These are phyloP conservation scores for Sphaceloma murrayae DNA, from an alignment of 2,329 filamentous ascomycete genomes.

Conservation along the genomic window DNA sequence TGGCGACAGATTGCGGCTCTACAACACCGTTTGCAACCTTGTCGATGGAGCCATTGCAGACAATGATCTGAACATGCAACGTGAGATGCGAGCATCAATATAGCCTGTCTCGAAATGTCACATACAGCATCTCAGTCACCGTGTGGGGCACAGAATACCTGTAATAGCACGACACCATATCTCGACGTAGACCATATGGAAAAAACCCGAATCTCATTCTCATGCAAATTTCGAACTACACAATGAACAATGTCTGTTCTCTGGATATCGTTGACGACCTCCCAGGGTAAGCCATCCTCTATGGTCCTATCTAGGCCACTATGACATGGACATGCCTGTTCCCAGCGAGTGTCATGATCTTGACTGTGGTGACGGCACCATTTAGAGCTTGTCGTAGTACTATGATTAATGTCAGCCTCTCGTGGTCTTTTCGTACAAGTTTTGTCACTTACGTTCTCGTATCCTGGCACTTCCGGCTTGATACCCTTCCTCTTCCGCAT, in stretches of 20 bases:
- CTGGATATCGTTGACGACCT: slow-evolving; percentile 16
- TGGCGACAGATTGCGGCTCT: too few species aligned
- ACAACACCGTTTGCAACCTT: too few species aligned
- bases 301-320: slow-evolving; percentile 9
- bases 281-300: slow-evolving; percentile 2
- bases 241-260: slow-evolving; percentile 15
- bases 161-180: too few species aligned
- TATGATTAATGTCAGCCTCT: slow-evolving; percentile 39
- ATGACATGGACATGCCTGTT: slow-evolving; percentile 9
- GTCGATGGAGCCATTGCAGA: too few species aligned
- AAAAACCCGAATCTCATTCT: slow-evolving; percentile 15
- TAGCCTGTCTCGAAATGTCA: too few species aligned
- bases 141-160: too few species aligned
- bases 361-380: slow-evolving; percentile 19
- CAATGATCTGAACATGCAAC: too few species aligned
- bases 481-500: slow-evolving; percentile 99
- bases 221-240: slow-evolving; percentile 15
- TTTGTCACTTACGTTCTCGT: slow-evolving; percentile 75
- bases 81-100: too few species aligned
- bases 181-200: too few species aligned
- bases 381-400: slow-evolving; percentile 99
- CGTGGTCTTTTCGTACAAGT: neutral
- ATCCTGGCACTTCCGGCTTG: slow-evolving; percentile 87
- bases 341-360: slow-evolving; percentile 9
- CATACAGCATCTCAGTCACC: too few species aligned